phyloP scores from a whole-genome alignment of 768 basidiomycete genomes.

The Hypsizygus marmoreus region DNA sequence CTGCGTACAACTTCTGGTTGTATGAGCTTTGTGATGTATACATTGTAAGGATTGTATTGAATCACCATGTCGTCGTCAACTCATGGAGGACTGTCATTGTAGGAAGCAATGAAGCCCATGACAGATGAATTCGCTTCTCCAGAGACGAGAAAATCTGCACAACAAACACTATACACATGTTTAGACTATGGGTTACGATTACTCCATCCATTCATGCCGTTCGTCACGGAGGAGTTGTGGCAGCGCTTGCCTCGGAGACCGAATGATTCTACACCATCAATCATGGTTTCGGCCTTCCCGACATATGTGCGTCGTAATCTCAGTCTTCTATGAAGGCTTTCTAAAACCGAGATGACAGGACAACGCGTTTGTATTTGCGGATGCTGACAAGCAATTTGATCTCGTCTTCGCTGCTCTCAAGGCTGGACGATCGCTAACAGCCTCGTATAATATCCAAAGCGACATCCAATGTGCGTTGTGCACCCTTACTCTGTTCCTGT shows the following conservation, averaged over 20 bases:
- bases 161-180: constrained; percentile 95
- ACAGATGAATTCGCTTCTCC: constrained; percentile 75
- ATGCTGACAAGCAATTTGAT: constrained; percentile 86
- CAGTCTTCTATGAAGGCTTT: background rate
- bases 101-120: constrained; percentile 99
- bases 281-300: constrained; percentile 90
- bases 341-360: constrained; percentile 47
- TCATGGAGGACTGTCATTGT: constrained; percentile 12
- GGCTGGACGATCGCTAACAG: constrained; percentile 81
- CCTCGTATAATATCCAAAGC: constrained; percentile 84
- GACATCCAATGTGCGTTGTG: constrained; percentile 72
- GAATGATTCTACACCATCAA: constrained; percentile 79
- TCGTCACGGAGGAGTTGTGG: constrained; percentile 98
- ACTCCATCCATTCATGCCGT: constrained; percentile 98
- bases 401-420: constrained; percentile 79
- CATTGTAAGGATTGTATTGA: constrained; percentile 60
- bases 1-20: constrained; percentile 93
- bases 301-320: constrained; percentile 55
- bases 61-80: background rate
- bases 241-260: constrained; percentile 89
- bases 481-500: background rate
- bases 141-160: constrained; percentile 75
- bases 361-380: constrained; percentile 55
- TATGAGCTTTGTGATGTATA: constrained; percentile 99
- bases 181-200: constrained; percentile 88